phyloP scores from a whole-genome alignment of 305 asterid species.

The Euphrasia arctica region DNA sequence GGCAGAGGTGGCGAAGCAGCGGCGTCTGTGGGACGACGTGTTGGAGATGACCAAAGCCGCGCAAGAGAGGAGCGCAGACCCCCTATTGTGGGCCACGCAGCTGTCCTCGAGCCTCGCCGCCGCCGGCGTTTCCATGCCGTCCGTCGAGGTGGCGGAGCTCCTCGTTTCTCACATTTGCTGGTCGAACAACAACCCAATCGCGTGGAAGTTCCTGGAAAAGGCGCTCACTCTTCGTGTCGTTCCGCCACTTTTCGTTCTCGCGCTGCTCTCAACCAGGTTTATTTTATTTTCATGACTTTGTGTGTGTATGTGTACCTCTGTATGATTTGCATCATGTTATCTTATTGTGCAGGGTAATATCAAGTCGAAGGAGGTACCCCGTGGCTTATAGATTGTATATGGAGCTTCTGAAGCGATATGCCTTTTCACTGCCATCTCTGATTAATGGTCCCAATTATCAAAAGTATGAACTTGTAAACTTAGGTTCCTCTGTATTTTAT shows the following conservation, averaged over 20 bases:
- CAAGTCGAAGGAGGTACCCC: slow-evolving; percentile 66
- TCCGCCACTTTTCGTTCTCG: slow-evolving; percentile 68
- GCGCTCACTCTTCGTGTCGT: slow-evolving; percentile 59
- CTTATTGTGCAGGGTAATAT: slow-evolving; percentile 59
- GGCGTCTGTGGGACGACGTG: slow-evolving; percentile 50
- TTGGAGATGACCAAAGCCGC: slow-evolving; percentile 68
- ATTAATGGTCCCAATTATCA: slow-evolving; percentile 71
- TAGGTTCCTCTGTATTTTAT: neutral
- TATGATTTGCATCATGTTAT: slow-evolving; percentile 11
- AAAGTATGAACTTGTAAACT: slow-evolving; percentile 39
- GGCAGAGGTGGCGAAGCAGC: slow-evolving; percentile 42
- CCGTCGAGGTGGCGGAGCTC: slow-evolving; percentile 63
- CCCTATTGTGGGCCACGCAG: slow-evolving; percentile 68
- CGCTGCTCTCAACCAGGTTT: slow-evolving; percentile 76
- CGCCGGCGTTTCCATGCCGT: slow-evolving; percentile 65
- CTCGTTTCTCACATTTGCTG: slow-evolving; percentile 81
- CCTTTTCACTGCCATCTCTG: slow-evolving; percentile 65
- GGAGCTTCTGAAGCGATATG: slow-evolving; percentile 81
- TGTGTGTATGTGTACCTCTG: neutral
- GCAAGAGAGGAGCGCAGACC: slow-evolving; percentile 62
- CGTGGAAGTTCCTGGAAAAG: slow-evolving; percentile 85
- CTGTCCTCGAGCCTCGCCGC: slow-evolving; percentile 52
- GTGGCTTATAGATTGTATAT: slow-evolving; percentile 79
- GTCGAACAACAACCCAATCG: slow-evolving; percentile 61
- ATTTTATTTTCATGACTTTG: neutral